Base-by-base conservation (phyloP, 352 stramenopile genomes). In the Pythium vanterpoolii region DNA sequence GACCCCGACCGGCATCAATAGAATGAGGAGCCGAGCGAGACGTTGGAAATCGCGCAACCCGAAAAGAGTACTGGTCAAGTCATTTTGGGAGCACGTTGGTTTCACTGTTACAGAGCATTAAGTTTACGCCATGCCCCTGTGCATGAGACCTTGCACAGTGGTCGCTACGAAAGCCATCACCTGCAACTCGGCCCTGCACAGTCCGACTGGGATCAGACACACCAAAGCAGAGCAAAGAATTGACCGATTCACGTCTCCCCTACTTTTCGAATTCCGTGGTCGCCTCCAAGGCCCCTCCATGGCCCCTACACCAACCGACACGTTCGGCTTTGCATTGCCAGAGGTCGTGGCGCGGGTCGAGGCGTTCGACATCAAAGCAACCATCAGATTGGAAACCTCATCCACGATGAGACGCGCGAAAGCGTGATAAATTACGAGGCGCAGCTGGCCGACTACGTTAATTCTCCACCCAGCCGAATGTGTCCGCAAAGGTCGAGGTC, bases 1-100 rank as follows among this genome's bases (percentile, higher is more conserved):
- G n/a, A n/a, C n/a, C n/a, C n/a, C n/a, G n/a, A n/a, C n/a, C n/a
- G n/a, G n/a, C n/a, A n/a, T n/a, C n/a, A n/a, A n/a, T n/a, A 62
- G 14, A 62, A 49, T 24, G 45, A 45, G 39, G 34, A 64, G 24
- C 56, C 51, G 7, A 64, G 23, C 30, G 45, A 11, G 26, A 60
- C 43, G 30, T 60, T 60, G 24, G 31, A 34, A 23, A 61, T 31
- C 30, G 49, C 34, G 14, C 26, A 53, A 16, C 46, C 46, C 16
- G 28, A n/a, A n/a, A n/a, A n/a, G n/a, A n/a, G n/a, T n/a, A n/a
- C n/a, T n/a, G n/a, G n/a, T n/a, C n/a, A n/a, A n/a, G n/a, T n/a
- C n/a, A n/a, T n/a, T n/a, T n/a, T n/a, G n/a, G n/a, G n/a, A n/a
- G n/a, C n/a, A n/a, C n/a, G n/a, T n/a, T n/a, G n/a, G n/a, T n/a